Percentiles rank a stretch among this genome's conserved stretches.
These are phyloP conservation scores for Porpolomopsis calyptriformis DNA, from an alignment of 768 basidiomycete genomes.

Conservation along the genomic window DNA sequence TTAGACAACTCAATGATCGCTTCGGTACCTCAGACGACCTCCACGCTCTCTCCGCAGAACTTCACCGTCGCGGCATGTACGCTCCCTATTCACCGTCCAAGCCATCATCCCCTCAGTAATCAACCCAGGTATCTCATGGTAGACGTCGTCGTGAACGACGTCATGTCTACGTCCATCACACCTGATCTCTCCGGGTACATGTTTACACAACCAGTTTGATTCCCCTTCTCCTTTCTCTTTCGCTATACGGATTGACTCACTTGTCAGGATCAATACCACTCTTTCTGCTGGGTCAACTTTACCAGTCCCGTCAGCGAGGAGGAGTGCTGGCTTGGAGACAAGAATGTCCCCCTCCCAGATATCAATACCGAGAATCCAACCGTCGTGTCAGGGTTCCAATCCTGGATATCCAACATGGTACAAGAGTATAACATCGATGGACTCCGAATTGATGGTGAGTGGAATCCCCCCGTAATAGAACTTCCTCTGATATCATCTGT, in stretches of 20 bases:
- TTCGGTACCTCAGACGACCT: conserved; percentile 63
- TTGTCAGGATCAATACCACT: conserved; percentile 56
- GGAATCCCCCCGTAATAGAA: no score
- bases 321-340: conserved; percentile 77
- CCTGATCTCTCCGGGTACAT: conserved; percentile 59
- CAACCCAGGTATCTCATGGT: conserved; percentile 63
- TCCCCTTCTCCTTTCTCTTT: background rate
- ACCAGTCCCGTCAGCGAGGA: conserved; percentile 60
- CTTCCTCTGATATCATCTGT: no score
- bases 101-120: conserved; percentile 1
- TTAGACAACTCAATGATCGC: conserved; percentile 44
- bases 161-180: conserved; percentile 55
- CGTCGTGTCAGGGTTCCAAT: conserved; percentile 51
- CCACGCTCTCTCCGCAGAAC: conserved; percentile 44
- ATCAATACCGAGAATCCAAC: conserved; percentile 61
- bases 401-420: conserved; percentile 63
- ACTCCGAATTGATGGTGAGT: conserved; percentile 69
- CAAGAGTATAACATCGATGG: conserved; percentile 69
- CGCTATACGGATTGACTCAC: conserved; percentile 4
- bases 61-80: conserved; percentile 65
- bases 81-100: conserved; percentile 11
- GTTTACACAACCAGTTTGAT: conserved; percentile 49
- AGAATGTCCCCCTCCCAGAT: conserved; percentile 63
- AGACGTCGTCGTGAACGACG: conserved; percentile 78
- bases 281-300: conserved; percentile 68